phyloP scores from a whole-genome alignment of 2,329 filamentous ascomycete genomes.

The Endoconidiophora laricicola region DNA sequence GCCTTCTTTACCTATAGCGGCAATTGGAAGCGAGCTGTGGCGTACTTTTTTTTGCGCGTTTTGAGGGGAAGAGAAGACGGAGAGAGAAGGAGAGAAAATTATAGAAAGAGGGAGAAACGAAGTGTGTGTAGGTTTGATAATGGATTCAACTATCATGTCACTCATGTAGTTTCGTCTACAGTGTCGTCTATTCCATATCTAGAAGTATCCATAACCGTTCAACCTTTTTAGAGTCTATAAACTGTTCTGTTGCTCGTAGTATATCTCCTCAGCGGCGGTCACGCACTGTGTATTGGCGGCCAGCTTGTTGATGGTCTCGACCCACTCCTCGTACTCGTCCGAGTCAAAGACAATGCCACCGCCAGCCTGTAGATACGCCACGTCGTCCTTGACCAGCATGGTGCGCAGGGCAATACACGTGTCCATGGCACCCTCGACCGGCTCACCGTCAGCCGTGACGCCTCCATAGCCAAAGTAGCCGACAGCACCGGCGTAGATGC shows the following conservation, averaged over 20 bases:
- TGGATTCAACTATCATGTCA: not conserved
- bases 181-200: too few relatives aligned
- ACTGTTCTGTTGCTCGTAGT: slow-evolving; percentile 22
- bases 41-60: not conserved
- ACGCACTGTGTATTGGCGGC: slow-evolving; percentile 82
- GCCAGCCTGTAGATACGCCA: slow-evolving; percentile 77
- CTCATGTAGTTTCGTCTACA: too few relatives aligned
- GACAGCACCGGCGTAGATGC: slow-evolving; percentile 88
- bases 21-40: too few relatives aligned
- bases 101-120: not conserved
- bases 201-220: too few relatives aligned
- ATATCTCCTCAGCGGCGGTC: slow-evolving; percentile 60
- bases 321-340: slow-evolving; percentile 80
- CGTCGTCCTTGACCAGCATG: slow-evolving; percentile 82
- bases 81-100: not conserved
- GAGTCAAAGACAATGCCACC: slow-evolving; percentile 92
- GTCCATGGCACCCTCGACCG: slow-evolving; percentile 76
- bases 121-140: not conserved
- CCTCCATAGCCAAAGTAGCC: slow-evolving; percentile 88
- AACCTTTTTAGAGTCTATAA: not conserved
- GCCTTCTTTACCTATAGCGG: not conserved
- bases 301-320: slow-evolving; percentile 91
- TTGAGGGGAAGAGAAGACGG: not conserved
- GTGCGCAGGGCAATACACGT: slow-evolving; percentile 69
- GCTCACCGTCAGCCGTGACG: slow-evolving; percentile 44